These are phyloP conservation scores for Juncus effusus DNA, from an alignment of 176 grass and related monocot species.

Conservation along the genomic window DNA sequence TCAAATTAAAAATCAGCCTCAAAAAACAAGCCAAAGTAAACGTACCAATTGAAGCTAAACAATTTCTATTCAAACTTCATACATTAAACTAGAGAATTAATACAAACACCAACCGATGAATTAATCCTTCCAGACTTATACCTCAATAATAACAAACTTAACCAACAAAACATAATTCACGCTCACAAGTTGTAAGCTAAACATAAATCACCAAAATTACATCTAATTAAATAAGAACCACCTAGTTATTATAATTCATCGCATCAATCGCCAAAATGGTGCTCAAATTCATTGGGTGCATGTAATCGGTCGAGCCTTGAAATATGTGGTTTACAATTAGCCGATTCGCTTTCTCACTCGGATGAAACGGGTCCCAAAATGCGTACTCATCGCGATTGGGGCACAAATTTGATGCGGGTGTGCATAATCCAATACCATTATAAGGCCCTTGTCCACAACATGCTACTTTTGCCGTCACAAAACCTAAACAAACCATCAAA, in stretches of 20 bases:
- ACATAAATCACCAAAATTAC: not conserved
- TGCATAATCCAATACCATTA: conserved; percentile 86
- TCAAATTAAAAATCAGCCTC: too few relatives aligned
- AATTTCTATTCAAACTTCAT: conserved; percentile 21
- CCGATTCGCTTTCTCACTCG: conserved; percentile 77
- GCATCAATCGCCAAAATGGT: conserved; percentile 51
- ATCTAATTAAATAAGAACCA: conserved; percentile 10
- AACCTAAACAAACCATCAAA: conserved; percentile 30
- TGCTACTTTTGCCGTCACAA: conserved; percentile 57
- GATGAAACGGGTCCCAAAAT: conserved; percentile 98
- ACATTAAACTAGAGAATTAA: conserved; percentile 5
- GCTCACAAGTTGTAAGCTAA: conserved; percentile 25
- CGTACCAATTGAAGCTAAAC: too few relatives aligned
- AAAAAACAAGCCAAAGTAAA: too few relatives aligned
- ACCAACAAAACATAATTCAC: not conserved
- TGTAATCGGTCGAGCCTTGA: conserved; percentile 44
- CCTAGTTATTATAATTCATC: conserved; percentile 14
- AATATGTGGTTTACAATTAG: conserved; percentile 74
- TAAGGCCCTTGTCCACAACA: conserved; percentile 91
- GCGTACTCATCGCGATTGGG: conserved; percentile 46
- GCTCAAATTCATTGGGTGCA: conserved; percentile 71
- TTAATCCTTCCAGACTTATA: conserved; percentile 6
- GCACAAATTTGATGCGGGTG: conserved; percentile 51
- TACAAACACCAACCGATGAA: conserved; percentile 9
- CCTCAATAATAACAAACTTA: not conserved